These are phyloP conservation scores for Penicillium turbatum DNA, from an alignment of 495 filamentous ascomycete genomes.

Conservation along the genomic window DNA sequence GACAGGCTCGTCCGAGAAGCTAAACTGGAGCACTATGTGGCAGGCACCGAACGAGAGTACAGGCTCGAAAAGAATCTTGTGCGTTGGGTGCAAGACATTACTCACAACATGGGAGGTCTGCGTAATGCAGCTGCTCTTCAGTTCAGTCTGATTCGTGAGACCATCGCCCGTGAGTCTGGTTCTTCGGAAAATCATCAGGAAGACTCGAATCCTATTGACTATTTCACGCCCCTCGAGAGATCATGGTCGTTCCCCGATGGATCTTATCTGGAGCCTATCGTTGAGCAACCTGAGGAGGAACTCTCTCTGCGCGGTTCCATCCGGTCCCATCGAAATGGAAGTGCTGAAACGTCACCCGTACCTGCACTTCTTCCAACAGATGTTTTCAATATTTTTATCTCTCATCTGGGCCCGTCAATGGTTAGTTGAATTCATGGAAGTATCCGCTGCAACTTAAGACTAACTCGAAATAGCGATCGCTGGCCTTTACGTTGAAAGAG, in stretches of 20 bases:
- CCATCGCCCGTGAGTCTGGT: conserved; percentile 27
- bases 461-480: conserved; percentile 58
- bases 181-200: conserved; percentile 8
- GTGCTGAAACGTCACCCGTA: conserved; percentile 13
- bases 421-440: conserved; percentile 30
- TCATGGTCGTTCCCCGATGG: conserved; percentile 40
- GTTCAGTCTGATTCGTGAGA: conserved; percentile 72
- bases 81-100: conserved; percentile 78
- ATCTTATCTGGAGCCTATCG: conserved; percentile 55
- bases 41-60: conserved; percentile 80
- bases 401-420: conserved; percentile 86
- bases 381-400: conserved; percentile 85
- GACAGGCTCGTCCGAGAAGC: conserved; percentile 80
- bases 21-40: conserved; percentile 82
- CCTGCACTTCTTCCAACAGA: conserved; percentile 56
- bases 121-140: conserved; percentile 86
- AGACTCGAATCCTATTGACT: conserved; percentile 8
- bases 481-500: conserved; percentile 83
- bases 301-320: conserved; percentile 32
- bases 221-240: conserved; percentile 23
- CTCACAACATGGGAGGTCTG: conserved; percentile 87
- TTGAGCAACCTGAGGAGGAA: conserved; percentile 62
- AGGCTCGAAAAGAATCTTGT: conserved; percentile 73
- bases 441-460: not conserved
- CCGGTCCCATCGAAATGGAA: conserved; percentile 11